A percentile compares a stretch with the other conserved stretches of the same genome.
phyloP scores from a whole-genome alignment of 805 yeast genomes.

The Nakazawaea ishiwadae region DNA sequence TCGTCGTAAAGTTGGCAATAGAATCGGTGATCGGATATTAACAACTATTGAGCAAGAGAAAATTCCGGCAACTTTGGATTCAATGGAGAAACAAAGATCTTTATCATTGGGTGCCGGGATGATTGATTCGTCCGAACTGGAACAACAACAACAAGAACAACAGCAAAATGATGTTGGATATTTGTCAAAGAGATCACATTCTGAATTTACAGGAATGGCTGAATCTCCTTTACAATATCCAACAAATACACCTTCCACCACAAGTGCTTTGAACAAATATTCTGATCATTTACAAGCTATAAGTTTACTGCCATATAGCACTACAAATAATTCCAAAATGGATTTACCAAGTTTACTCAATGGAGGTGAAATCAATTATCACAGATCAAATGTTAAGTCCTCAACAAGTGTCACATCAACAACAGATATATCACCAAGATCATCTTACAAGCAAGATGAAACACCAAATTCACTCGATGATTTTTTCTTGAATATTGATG shows the following conservation, averaged over 20 bases:
- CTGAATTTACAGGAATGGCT: slow-evolving; percentile 11
- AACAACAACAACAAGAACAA: not conserved
- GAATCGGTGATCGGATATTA: slow-evolving; percentile 9
- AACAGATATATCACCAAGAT: slow-evolving; percentile 2
- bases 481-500: slow-evolving; percentile 7
- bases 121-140: not conserved
- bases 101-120: not conserved
- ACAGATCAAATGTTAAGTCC: too few relatives aligned
- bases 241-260: not conserved
- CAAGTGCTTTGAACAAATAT: slow-evolving; percentile 5
- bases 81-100: slow-evolving; percentile 7
- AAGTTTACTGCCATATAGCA: slow-evolving; percentile 7
- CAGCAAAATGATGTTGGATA: not conserved
- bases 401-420: not conserved
- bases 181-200: slow-evolving; percentile 1
- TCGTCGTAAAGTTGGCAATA: not conserved
- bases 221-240: slow-evolving; percentile 6
- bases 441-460: not conserved
- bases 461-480: slow-evolving; percentile 7
- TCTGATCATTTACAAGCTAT: slow-evolving; percentile 8
- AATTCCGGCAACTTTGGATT: slow-evolving; percentile 5
- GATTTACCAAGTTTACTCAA: slow-evolving; percentile 10
- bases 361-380: not conserved
- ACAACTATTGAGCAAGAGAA: slow-evolving; percentile 9
- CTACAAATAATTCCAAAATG: slow-evolving; percentile 4